Conservation (phyloP, 768 basidiomycete species). For the Podaxis sp. region DNA sequence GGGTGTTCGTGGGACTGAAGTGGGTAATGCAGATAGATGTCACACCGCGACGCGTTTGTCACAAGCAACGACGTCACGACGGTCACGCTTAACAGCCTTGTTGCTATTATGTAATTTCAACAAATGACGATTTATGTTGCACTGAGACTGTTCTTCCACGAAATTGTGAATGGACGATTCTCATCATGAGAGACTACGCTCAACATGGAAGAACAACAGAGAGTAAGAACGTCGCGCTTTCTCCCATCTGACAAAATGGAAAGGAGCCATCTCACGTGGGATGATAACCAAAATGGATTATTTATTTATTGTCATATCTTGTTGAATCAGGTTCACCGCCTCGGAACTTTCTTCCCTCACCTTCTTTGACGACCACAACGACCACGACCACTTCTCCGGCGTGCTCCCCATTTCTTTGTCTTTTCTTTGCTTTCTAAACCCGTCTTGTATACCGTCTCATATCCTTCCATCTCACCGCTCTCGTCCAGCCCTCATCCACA, state of each 20-base stretch:
- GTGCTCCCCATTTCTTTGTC: not conserved
- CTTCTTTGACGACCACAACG: slow-evolving; percentile 16
- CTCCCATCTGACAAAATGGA: not conserved
- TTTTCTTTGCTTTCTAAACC: not conserved
- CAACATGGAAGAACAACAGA: not conserved
- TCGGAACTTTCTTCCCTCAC: slow-evolving; percentile 11
- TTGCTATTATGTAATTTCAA: slow-evolving; percentile 3
- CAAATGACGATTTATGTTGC: not conserved
- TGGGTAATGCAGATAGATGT: not conserved
- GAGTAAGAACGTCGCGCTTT: not conserved
- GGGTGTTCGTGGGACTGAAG: not conserved
- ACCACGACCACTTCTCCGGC: slow-evolving; percentile 18
- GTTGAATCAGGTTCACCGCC: slow-evolving; percentile 10
- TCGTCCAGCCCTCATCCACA: not conserved
- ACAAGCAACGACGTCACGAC: not conserved
- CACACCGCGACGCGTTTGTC: slow-evolving; percentile 5
- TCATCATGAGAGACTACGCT: not conserved
- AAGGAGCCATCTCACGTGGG: slow-evolving; percentile 7
- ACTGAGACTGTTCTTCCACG: not conserved
- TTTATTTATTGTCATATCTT: slow-evolving; percentile 13
- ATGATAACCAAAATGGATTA: slow-evolving; percentile 5
- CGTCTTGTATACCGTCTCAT: not conserved
- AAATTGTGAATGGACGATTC: not conserved
- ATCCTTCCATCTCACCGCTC: not conserved
- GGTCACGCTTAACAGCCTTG: slow-evolving; percentile 1